Evolutionary conservation across 306 rosid species (phyloP).

Genomic region (Luffa aegyptiaca): DNA sequence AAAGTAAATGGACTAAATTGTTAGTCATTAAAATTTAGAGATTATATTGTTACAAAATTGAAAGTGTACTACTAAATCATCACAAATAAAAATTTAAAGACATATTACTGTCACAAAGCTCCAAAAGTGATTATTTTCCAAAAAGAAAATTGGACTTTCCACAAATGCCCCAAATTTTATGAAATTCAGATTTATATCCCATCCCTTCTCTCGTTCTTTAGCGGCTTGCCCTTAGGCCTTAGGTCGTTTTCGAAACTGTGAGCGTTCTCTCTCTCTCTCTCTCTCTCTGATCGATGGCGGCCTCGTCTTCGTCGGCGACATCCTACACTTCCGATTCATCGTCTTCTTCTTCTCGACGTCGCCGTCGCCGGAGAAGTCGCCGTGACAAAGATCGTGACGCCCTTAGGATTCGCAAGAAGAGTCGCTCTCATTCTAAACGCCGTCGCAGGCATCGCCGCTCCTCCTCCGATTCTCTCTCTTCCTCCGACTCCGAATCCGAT

Average conservation of each 20-base stretch:
- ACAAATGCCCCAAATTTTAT: neutral
- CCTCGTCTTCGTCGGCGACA: constrained; percentile 43
- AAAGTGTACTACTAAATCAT: too few species aligned
- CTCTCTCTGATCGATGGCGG: constrained; percentile 18
- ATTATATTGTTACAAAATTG: too few species aligned
- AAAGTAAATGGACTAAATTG: too few species aligned
- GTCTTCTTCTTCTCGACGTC: constrained; percentile 34
- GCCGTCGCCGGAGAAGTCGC: constrained; percentile 36
- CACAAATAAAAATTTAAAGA: too few species aligned
- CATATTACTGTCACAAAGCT: too few species aligned
- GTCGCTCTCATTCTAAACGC: constrained; percentile 58
- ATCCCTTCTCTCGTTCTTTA: neutral
- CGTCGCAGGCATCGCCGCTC: constrained; percentile 61
- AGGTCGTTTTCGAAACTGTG: neutral
- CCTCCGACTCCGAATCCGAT: constrained; percentile 38
- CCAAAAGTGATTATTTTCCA: too few species aligned
- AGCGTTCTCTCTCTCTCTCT: neutral
- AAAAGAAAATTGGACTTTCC: too few species aligned
- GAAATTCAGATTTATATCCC: neutral
- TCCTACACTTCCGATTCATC: constrained; percentile 20
- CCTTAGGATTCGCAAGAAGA: constrained; percentile 58
- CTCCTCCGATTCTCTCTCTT: constrained; percentile 38
- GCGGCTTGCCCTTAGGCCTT: neutral
- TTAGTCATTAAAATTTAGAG: too few species aligned
- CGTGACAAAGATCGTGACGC: constrained; percentile 29